Conservation (phyloP, 768 basidiomycete species). For the Dacryopinax spathularia region DNA sequence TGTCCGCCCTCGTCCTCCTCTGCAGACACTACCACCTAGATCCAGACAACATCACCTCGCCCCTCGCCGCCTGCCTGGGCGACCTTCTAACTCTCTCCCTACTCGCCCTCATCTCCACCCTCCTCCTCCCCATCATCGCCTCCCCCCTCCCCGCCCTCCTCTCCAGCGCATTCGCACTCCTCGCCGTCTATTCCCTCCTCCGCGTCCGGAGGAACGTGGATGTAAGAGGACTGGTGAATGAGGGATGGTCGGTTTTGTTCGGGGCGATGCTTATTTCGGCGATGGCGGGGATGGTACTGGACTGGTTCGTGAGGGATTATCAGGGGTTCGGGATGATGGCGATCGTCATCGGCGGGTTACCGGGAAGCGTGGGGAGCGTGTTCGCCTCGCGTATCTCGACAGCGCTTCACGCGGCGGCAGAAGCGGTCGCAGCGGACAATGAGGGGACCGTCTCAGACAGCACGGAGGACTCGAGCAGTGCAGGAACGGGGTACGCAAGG, state of each 20-base stretch:
- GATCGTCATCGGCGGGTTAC: constrained; percentile 76
- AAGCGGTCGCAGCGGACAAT: constrained; percentile 1
- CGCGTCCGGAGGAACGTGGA: constrained; percentile 50
- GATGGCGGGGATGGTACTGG: constrained; percentile 81
- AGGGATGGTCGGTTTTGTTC: constrained; percentile 85
- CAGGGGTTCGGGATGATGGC: constrained; percentile 78
- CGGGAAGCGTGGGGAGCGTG: constrained; percentile 81
- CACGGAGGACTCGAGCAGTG: constrained; percentile 5
- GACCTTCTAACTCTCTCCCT: constrained; percentile 83
- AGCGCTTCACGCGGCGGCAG: constrained; percentile 53
- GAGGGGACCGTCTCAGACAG: constrained; percentile 7
- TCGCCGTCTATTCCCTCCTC: constrained; percentile 36
- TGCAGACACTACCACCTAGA: constrained; percentile 65
- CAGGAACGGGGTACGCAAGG: background rate
- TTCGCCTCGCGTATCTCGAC: constrained; percentile 86
- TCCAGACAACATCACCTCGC: constrained; percentile 97
- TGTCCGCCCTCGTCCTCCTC: constrained; percentile 68
- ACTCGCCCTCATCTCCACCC: constrained; percentile 55
- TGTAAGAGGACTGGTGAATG: constrained; percentile 55
- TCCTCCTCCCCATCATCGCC: constrained; percentile 52
- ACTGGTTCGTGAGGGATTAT: constrained; percentile 74
- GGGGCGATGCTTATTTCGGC: constrained; percentile 80
- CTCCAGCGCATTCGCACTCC: constrained; percentile 23
- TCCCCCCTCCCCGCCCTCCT: constrained; percentile 50
- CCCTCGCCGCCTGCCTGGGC: constrained; percentile 82